A percentile compares a stretch with the other conserved stretches of the same genome.
Evolutionary conservation across 2,329 filamentous ascomycete species (phyloP).

Genomic region (Aspergillus transmontanensis): DNA sequence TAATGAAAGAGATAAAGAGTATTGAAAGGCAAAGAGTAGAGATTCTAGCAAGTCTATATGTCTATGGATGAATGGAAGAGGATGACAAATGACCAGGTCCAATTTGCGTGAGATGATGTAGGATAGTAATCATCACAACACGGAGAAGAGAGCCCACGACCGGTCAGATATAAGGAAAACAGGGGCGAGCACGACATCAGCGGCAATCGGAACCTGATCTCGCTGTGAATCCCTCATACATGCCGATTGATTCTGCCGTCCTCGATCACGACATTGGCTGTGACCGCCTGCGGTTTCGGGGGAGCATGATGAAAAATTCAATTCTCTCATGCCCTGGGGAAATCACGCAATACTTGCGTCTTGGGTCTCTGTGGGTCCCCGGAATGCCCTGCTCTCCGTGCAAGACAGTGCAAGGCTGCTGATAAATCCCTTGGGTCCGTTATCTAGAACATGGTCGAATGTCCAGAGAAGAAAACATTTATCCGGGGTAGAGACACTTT

Average conservation of each 20-base stretch:
- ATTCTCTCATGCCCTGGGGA: conserved; percentile 32
- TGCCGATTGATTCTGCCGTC: conserved; percentile 29
- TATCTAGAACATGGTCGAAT: conserved; percentile 7
- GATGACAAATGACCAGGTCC: conserved; percentile 2
- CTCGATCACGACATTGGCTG: conserved; percentile 32
- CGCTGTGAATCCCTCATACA: conserved; percentile 24
- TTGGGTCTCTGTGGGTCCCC: conserved; percentile 22
- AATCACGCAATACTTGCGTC: conserved; percentile 46
- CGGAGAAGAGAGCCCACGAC: conserved; percentile 22
- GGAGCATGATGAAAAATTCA: conserved; percentile 28
- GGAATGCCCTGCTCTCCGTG: conserved; percentile 18
- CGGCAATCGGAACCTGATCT: conserved; percentile 26
- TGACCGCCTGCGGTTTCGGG: conserved; percentile 32
- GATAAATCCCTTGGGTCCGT: conserved; percentile 19
- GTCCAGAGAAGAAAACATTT: not conserved
- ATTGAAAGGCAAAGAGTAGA: conserved; percentile 7
- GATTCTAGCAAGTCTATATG: conserved; percentile 10
- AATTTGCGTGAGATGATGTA: conserved; percentile 9
- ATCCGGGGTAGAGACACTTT: not conserved
- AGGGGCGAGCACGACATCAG: conserved; percentile 37
- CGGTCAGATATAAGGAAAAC: conserved; percentile 32
- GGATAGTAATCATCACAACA: conserved; percentile 1
- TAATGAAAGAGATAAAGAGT: conserved; percentile 8
- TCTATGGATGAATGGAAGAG: conserved; percentile 7
- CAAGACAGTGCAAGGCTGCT: conserved; percentile 14